Percentiles rank a stretch among this genome's conserved stretches.
Evolutionary conservation across 208 protist species (phyloP).

Genomic region (Trypanosoma scelopori): DNA sequence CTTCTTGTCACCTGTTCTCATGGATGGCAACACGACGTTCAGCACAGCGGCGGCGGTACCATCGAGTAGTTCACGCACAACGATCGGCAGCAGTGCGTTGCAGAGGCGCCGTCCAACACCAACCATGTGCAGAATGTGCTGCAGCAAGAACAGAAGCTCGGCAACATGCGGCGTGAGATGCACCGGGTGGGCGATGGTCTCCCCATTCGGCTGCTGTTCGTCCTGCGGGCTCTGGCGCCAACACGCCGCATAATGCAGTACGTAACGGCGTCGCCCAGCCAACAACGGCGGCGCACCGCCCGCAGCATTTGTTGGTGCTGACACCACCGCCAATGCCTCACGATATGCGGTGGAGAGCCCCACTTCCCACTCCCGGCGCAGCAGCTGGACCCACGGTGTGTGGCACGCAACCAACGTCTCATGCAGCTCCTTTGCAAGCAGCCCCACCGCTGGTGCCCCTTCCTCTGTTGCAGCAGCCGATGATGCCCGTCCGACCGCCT

Average conservation of each 20-base stretch:
- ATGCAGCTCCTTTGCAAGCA: conserved; percentile 11
- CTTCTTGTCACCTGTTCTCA: neutral
- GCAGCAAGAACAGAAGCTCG: conserved; percentile 27
- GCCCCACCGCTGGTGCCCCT: neutral
- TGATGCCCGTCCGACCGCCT: neutral
- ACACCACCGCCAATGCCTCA: conserved; percentile 11
- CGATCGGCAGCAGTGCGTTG: conserved; percentile 16
- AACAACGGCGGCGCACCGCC: neutral
- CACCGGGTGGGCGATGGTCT: conserved; percentile 13
- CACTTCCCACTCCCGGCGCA: conserved; percentile 25
- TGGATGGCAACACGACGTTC: conserved; percentile 19
- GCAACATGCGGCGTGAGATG: conserved; percentile 28
- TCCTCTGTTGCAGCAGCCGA: no score
- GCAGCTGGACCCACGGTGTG: conserved; percentile 20
- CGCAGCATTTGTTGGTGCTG: neutral
- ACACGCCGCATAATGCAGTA: conserved; percentile 22
- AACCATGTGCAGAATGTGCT: conserved; percentile 20
- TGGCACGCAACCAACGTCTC: conserved; percentile 20
- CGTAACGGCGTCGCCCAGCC: neutral
- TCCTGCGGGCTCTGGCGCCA: neutral
- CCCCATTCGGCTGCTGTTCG: neutral
- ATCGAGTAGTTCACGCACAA: conserved; percentile 23
- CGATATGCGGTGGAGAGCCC: conserved; percentile 18
- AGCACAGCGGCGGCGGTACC: conserved; percentile 5
- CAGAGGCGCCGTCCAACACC: conserved; percentile 4